Conservation (phyloP, 768 basidiomycete species). For the Coprinellus micaceus region DNA sequence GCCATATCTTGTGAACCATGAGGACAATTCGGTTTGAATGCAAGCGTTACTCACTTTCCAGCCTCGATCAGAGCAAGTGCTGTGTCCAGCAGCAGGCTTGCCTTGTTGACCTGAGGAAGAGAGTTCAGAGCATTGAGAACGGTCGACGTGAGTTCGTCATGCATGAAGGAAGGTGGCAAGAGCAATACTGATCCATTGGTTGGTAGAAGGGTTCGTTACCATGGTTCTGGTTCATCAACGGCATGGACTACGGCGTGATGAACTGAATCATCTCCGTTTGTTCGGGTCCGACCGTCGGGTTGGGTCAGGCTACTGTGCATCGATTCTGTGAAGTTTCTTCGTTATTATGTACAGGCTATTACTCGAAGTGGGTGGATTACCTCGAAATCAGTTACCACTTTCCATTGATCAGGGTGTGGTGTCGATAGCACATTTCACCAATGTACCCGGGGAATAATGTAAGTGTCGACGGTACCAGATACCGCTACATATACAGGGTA, state of each 20-base stretch:
- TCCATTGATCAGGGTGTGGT: too few relatives aligned
- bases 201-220: not conserved
- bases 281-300: not conserved
- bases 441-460: too few relatives aligned
- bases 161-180: conserved; percentile 6
- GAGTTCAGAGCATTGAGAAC: conserved; percentile 47
- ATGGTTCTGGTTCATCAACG: not conserved
- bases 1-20: conserved; percentile 44
- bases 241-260: not conserved
- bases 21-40: not conserved
- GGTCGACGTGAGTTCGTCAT: conserved; percentile 51
- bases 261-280: not conserved
- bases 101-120: conserved; percentile 41
- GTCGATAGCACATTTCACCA: too few relatives aligned
- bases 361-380: too few relatives aligned
- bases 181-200: not conserved
- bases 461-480: too few relatives aligned
- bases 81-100: conserved; percentile 48
- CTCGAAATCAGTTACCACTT: too few relatives aligned
- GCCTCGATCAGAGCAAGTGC: conserved; percentile 45
- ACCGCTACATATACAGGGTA: too few relatives aligned
- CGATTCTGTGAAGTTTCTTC: too few relatives aligned
- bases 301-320: not conserved
- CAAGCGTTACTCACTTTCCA: conserved; percentile 38
- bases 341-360: too few relatives aligned